Evolutionary conservation across 345 rosid genomes (phyloP).

Genomic region (Linum usitatissimum): DNA sequence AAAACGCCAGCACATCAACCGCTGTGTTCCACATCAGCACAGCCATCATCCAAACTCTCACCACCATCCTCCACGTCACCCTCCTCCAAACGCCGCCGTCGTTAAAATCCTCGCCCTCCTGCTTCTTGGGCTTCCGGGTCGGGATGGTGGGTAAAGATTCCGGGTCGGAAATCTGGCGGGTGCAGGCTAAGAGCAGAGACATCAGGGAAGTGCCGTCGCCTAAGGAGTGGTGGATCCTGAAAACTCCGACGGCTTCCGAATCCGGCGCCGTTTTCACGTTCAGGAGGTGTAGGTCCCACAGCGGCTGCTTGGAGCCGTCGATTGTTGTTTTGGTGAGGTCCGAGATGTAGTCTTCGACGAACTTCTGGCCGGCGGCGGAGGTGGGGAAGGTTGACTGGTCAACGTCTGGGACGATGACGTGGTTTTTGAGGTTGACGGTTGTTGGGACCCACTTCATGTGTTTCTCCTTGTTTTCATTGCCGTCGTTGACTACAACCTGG

Average conservation of each 20-base stretch:
- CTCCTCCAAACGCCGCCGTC: not conserved
- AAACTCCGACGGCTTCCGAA: slow-evolving; percentile 26
- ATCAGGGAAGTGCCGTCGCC: slow-evolving; percentile 59
- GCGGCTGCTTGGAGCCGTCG: slow-evolving; percentile 22
- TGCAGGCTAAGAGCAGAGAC: slow-evolving; percentile 45
- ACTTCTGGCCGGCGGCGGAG: slow-evolving; percentile 16
- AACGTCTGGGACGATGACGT: slow-evolving; percentile 22
- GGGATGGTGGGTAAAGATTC: slow-evolving; percentile 26
- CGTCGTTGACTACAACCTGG: slow-evolving; percentile 19
- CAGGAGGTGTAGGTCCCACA: slow-evolving; percentile 37
- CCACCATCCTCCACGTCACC: slow-evolving; percentile 1
- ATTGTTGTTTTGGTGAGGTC: slow-evolving; percentile 28
- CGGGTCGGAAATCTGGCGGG: slow-evolving; percentile 21
- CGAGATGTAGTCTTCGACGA: slow-evolving; percentile 27
- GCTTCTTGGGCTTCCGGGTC: slow-evolving; percentile 5
- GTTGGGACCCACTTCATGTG: slow-evolving; percentile 32
- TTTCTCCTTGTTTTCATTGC: slow-evolving; percentile 5
- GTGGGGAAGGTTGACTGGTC: slow-evolving; percentile 3
- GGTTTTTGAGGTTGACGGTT: slow-evolving; percentile 28
- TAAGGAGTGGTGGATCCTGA: slow-evolving; percentile 51
- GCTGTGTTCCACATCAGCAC: slow-evolving; percentile 18
- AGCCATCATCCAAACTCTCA: slow-evolving; percentile 8
- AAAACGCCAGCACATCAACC: slow-evolving; percentile 21
- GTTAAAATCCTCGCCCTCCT: too few relatives aligned
- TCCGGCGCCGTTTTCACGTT: slow-evolving; percentile 20